Evolutionary conservation across 768 basidiomycete genomes (phyloP).

Genomic region (Kwoniella dendrophila): DNA sequence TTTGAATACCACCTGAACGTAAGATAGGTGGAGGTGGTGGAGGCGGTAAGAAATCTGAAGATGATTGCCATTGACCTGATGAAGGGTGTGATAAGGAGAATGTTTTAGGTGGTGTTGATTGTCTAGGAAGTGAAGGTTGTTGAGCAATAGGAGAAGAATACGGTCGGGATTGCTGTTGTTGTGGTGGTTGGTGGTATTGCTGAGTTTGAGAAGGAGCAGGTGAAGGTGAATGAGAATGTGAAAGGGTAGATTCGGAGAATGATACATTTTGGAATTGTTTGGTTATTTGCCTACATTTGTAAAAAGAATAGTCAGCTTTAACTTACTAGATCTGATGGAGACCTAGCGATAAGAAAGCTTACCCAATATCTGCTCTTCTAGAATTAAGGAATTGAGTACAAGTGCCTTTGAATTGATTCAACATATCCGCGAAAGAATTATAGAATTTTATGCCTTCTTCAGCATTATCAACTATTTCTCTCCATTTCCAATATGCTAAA

Average conservation of each 20-base stretch:
- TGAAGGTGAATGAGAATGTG: slow-evolving; percentile 5
- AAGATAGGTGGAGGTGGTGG: slow-evolving; percentile 50
- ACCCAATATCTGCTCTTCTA: slow-evolving; percentile 77
- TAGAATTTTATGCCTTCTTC: slow-evolving; percentile 95
- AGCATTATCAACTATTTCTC: slow-evolving; percentile 78
- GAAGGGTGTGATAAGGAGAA: slow-evolving; percentile 48
- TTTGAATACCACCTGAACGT: slow-evolving; percentile 37
- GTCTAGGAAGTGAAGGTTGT: slow-evolving; percentile 6
- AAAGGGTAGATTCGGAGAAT: slow-evolving; percentile 6
- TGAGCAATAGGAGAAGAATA: neutral
- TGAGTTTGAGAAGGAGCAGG: slow-evolving; percentile 1
- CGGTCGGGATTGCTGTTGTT: neutral
- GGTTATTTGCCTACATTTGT: slow-evolving; percentile 27
- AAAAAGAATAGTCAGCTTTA: neutral
- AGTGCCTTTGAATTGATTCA: slow-evolving; percentile 72
- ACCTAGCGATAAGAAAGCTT: slow-evolving; percentile 43
- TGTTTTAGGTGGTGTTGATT: slow-evolving; percentile 15
- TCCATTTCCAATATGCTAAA: slow-evolving; percentile 80
- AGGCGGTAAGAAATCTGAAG: slow-evolving; percentile 49
- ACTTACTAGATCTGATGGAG: neutral
- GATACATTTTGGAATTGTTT: slow-evolving; percentile 21
- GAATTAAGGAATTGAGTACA: slow-evolving; percentile 74
- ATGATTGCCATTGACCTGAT: slow-evolving; percentile 47
- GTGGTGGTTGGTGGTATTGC: neutral
- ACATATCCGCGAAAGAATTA: slow-evolving; percentile 74